Base-by-base conservation (phyloP, 495 filamentous ascomycete species). In the Penicillium herquei region DNA sequence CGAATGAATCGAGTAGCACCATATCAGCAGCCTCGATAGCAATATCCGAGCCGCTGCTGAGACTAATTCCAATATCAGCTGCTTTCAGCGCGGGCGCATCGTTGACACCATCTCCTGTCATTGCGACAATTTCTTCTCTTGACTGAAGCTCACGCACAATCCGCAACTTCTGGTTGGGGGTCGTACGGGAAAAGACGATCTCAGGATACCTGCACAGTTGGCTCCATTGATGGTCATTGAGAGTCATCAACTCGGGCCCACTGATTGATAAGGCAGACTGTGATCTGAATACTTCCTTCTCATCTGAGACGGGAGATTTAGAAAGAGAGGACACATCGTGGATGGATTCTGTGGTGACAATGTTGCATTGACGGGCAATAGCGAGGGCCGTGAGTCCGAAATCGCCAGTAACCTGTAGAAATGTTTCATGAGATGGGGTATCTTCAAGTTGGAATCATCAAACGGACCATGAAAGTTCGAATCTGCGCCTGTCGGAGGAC, bases 91-190 rank as follows among this genome's bases (percentile, higher is more conserved):
- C 76, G 5, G 82, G 83, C 0, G 81, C 81, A 64, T 84, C 82
- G 57, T 84, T 85, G 35, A 83, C 80, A 12, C 82, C 82, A 56
- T 84, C 80, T 1, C 83, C 81, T 0, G 81, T 82, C 77, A 84
- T 80, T 9, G 60, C 78, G 11, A 80, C 78, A 39, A 75, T 72
- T 5, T 70, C 34, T 30, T 78, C 69, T 10, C 80, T 60, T 0
- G 74, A 56, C 54, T 84, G 84, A 46, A 89, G 79, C 56, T 87
- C 85, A 39, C 76, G 78, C 18, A 91, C 85, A 51, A 90, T 89
- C n/a, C 84, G 81, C 3, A 89, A 77, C 54, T 90, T 90, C 58
- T 90, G 87, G 59, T 90, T 85, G 0, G 87, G 86, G 0, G 85
- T 90, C 4, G 87, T 90, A 0, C 86, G 77, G 8, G 86, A 81